Base-by-base conservation (phyloP, 2,329 filamentous ascomycete species). In the Arthrobotrys sinensis region DNA sequence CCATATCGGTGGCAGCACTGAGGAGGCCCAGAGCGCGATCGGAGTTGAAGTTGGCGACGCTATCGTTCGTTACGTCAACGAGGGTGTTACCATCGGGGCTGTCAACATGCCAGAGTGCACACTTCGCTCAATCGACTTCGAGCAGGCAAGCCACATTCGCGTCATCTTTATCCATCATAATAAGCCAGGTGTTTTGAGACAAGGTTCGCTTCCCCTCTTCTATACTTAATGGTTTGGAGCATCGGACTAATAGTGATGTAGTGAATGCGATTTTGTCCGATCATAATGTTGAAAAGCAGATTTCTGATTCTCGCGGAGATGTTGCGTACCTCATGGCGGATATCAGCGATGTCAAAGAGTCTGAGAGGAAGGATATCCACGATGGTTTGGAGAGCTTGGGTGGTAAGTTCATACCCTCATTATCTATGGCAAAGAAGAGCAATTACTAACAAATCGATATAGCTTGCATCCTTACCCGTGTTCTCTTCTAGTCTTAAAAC, bases 281-380 rank as follows among this genome's bases (percentile, higher is more conserved):
- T 83, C 94, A 99, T 87, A 99, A 99, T 85, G 94, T 99, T 82
- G 95, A 97, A 86, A 98, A 98, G 88, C 96, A 99, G 86, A 98
- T 96, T 87, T 96, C 93, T 63, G 96, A 98, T 85, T 97, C 92
- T 85, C 92, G 91, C 86, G 95, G 94, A 81, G 95, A 98, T 84
- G 91, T 96, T 80, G 96, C 96, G 19, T 99, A 99, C 84, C 87
- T 99, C 80, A 97, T 99, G 94, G 96, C 96, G 6, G 96, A 99
- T 86, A 92, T 99, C 82, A 97, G 93, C 86, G 90, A 92, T 80
- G 93, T 98, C 81, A 90, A 92, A 82, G 88, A 89, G 63, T 88
- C 87, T 46, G 92, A 97, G 83, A 93, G 98, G 84, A 94, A 93
- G 85, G 91, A 93, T 78, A 90, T 99, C 68, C 93, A 92, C 81